Evolutionary conservation across 2,329 filamentous ascomycete genomes (phyloP).

Genomic region (Spiromastix sp.): DNA sequence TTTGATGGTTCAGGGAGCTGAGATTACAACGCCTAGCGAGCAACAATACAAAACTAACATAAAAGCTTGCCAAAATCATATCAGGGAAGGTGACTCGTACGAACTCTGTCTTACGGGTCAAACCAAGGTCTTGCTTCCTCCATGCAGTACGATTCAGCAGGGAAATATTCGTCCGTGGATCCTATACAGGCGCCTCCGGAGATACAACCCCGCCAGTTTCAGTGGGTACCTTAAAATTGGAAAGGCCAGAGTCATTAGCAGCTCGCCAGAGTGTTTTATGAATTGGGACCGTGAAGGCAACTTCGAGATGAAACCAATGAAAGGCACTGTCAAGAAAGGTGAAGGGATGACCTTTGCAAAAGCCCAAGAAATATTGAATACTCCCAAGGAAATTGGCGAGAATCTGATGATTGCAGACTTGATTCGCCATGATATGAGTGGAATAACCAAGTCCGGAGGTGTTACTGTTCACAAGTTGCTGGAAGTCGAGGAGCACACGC

Average conservation of each 20-base stretch:
- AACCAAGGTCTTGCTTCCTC: slow-evolving; percentile 47
- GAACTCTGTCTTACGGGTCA: slow-evolving; percentile 75
- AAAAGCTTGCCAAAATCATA: slow-evolving; percentile 55
- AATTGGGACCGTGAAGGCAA: slow-evolving; percentile 45
- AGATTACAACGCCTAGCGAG: slow-evolving; percentile 26
- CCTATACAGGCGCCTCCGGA: slow-evolving; percentile 60
- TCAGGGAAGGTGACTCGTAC: slow-evolving; percentile 73
- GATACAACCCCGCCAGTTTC: slow-evolving; percentile 70
- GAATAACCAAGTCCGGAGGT: slow-evolving; percentile 63
- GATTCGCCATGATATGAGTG: slow-evolving; percentile 80
- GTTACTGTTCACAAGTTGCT: slow-evolving; percentile 73
- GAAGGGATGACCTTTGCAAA: slow-evolving; percentile 55
- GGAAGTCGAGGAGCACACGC: slow-evolving; percentile 80
- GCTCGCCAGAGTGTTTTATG: slow-evolving; percentile 83
- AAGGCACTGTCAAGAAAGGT: slow-evolving; percentile 83
- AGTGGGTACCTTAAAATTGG: slow-evolving; percentile 69
- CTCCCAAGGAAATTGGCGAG: slow-evolving; percentile 85
- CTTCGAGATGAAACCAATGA: slow-evolving; percentile 73
- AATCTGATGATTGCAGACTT: slow-evolving; percentile 98
- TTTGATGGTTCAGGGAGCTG: slow-evolving; percentile 16
- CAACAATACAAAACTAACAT: slow-evolving; percentile 56
- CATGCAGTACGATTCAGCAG: slow-evolving; percentile 12
- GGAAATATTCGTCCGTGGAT: slow-evolving; percentile 47
- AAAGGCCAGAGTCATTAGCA: slow-evolving; percentile 61
- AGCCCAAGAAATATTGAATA: slow-evolving; percentile 61